Evolutionary conservation across 257 asterid genomes (phyloP).

Genomic region (Nicotiana knightiana): DNA sequence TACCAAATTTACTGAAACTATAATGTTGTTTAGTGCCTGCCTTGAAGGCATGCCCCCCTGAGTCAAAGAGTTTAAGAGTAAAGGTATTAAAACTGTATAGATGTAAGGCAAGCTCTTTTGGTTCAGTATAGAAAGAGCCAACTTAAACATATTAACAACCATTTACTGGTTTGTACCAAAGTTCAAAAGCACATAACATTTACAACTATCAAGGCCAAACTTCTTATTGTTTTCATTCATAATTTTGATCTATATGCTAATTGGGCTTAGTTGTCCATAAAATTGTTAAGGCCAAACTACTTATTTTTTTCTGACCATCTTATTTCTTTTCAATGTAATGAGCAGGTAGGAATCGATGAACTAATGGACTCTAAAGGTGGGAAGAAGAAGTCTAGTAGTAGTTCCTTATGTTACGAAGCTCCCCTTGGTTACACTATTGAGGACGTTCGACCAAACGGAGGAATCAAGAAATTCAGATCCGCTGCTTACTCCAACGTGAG

Average conservation of each 20-base stretch:
- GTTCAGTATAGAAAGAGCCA: background rate
- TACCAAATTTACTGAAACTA: no score
- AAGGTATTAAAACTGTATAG: background rate
- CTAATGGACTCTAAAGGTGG: constrained; percentile 71
- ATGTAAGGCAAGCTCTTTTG: background rate
- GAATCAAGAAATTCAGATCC: constrained; percentile 89
- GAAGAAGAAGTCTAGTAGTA: constrained; percentile 72
- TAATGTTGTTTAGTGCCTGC: no score
- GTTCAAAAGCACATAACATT: background rate
- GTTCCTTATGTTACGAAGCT: constrained; percentile 69
- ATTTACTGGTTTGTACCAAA: background rate
- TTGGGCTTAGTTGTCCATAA: background rate
- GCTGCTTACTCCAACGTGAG: constrained; percentile 97
- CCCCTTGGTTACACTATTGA: constrained; percentile 91
- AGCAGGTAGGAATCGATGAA: constrained; percentile 41
- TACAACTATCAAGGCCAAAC: no score
- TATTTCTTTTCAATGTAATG: background rate
- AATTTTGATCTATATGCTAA: background rate
- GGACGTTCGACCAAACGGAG: constrained; percentile 91
- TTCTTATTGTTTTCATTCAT: background rate
- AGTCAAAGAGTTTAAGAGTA: no score
- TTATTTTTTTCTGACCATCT: background rate
- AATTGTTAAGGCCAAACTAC: background rate
- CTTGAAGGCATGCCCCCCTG: no score
- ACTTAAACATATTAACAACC: background rate